Percentiles rank a stretch among this genome's conserved stretches.
These are phyloP conservation scores for Pedinophyceae sp. DNA, from an alignment of 139 green algal species.

Conservation along the genomic window DNA sequence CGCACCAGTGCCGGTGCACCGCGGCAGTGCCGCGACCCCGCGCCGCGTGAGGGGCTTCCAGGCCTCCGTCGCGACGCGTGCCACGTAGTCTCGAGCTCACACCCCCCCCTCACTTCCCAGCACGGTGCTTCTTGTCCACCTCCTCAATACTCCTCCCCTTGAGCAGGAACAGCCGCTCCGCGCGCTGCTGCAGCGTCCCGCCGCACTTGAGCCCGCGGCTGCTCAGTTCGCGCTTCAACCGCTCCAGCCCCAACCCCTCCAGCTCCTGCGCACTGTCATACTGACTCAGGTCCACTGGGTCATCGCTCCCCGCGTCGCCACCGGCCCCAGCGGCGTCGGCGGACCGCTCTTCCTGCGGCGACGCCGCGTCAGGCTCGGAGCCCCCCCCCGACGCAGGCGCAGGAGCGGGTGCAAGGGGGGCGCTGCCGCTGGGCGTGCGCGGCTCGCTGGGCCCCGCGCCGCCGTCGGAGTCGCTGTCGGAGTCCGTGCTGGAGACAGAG, in stretches of 20 bases:
- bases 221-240: slow-evolving; percentile 59
- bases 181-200: slow-evolving; percentile 69
- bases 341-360: too few species aligned
- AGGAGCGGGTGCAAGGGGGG: not conserved
- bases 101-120: too few species aligned
- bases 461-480: not conserved
- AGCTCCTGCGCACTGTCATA: slow-evolving; percentile 74
- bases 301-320: not conserved
- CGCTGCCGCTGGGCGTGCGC: not conserved
- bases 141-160: slow-evolving; percentile 36
- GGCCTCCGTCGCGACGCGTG: too few species aligned
- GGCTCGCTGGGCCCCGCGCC: not conserved
- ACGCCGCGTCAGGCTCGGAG: not conserved
- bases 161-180: slow-evolving; percentile 60
- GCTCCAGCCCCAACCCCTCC: slow-evolving; percentile 37
- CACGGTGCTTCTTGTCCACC: slow-evolving; percentile 37
- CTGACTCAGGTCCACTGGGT: slow-evolving; percentile 17
- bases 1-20: too few species aligned
- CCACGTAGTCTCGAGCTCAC: too few species aligned
- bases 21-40: not conserved
- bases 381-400: too few species aligned
- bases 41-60: slow-evolving; percentile 5
- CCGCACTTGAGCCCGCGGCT: slow-evolving; percentile 80
- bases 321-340: not conserved
- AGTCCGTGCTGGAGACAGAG: too few species aligned